Evolutionary conservation across 768 basidiomycete genomes (phyloP).

Genomic region (Rhodotorula diobovata): DNA sequence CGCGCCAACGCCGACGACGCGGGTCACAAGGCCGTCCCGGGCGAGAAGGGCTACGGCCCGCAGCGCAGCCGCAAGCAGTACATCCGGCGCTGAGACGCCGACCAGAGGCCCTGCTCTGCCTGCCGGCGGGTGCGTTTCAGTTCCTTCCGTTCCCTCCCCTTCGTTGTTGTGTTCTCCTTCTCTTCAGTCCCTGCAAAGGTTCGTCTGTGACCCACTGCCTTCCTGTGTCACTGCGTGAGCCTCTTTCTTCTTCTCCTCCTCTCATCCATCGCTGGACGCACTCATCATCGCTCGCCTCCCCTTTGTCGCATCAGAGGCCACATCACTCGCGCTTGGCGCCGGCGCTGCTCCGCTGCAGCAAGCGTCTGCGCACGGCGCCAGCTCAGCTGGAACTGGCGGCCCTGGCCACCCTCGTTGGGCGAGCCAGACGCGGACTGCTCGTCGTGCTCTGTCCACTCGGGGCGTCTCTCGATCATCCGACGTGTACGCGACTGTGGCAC

Average conservation of each 20-base stretch:
- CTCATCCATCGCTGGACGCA: background rate
- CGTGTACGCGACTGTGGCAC: too few species aligned
- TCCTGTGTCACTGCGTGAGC: background rate
- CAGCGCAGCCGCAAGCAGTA: constrained; percentile 35
- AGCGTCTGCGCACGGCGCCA: too few species aligned
- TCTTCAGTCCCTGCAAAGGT: background rate
- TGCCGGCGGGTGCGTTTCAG: background rate
- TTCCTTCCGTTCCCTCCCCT: background rate
- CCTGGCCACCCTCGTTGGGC: too few species aligned
- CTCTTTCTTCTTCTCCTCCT: too few species aligned
- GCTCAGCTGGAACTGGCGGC: too few species aligned
- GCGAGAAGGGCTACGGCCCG: constrained; percentile 35
- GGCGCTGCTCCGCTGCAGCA: too few species aligned
- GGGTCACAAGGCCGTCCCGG: constrained; percentile 22
- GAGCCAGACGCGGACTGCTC: too few species aligned
- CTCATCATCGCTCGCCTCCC: constrained; percentile 7
- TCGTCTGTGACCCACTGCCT: background rate
- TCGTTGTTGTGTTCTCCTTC: background rate
- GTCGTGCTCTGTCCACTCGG: too few species aligned
- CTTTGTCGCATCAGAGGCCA: background rate
- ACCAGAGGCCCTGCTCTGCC: too few species aligned
- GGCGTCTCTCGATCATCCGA: too few species aligned
- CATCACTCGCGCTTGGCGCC: background rate
- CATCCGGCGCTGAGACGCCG: constrained; percentile 26
- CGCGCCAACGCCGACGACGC: constrained; percentile 35